These are phyloP conservation scores for Cyberlindnera misumaiensis DNA, from an alignment of 805 yeast genomes.

Conservation along the genomic window DNA sequence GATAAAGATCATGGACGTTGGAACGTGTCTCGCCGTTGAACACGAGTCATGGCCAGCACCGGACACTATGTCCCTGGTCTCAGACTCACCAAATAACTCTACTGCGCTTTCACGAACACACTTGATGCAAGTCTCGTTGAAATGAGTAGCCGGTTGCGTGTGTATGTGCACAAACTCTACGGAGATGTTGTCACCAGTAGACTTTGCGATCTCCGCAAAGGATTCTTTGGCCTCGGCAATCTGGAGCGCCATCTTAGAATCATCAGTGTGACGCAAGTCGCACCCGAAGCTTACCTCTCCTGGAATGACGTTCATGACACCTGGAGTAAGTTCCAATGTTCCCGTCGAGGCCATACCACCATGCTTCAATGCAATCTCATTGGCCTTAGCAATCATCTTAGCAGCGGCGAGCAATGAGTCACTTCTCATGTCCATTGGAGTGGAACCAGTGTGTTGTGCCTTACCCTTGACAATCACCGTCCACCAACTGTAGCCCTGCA, in stretches of 20 bases:
- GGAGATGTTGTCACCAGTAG: conserved; percentile 26
- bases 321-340: conserved; percentile 48
- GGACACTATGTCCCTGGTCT: conserved; percentile 42
- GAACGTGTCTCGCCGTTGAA: conserved; percentile 45
- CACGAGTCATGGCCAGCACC: conserved; percentile 79
- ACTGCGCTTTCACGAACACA: conserved; percentile 48
- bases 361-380: conserved; percentile 45
- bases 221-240: conserved; percentile 32
- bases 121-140: conserved; percentile 42
- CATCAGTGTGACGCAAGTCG: conserved; percentile 53
- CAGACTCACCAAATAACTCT: conserved; percentile 39
- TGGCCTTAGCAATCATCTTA: conserved; percentile 46
- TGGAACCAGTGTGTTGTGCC: conserved; percentile 71
- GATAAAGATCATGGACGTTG: conserved; percentile 70
- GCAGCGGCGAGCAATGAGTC: conserved; percentile 59
- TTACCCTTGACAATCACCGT: conserved; percentile 50
- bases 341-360: conserved; percentile 57
- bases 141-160: conserved; percentile 50
- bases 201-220: conserved; percentile 30
- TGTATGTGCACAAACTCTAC: conserved; percentile 39
- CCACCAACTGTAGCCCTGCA: conserved; percentile 61
- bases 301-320: conserved; percentile 63
- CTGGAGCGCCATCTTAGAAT: conserved; percentile 33
- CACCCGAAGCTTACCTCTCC: conserved; percentile 50
- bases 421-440: conserved; percentile 53